These are phyloP conservation scores for Golovinomyces cichoracearum DNA, from an alignment of 2,329 filamentous ascomycete genomes.

Conservation along the genomic window DNA sequence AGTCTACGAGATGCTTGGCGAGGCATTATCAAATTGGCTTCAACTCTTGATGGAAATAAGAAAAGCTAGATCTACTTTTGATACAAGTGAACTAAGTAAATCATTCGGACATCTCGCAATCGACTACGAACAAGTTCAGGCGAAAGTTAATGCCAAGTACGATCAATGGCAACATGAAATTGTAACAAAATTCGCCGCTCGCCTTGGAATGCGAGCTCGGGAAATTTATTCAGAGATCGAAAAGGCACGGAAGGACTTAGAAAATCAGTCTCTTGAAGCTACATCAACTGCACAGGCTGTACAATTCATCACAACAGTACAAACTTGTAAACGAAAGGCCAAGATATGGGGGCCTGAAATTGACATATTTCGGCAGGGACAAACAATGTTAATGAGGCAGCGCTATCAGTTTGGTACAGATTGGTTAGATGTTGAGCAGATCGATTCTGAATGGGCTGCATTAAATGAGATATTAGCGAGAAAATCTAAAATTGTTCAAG, in stretches of 20 bases:
- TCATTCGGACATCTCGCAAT: slow-evolving; percentile 86
- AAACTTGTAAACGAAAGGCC: slow-evolving; percentile 83
- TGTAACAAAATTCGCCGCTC: slow-evolving; percentile 68
- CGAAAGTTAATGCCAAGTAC: slow-evolving; percentile 96
- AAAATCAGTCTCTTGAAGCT: slow-evolving; percentile 74
- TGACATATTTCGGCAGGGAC: slow-evolving; percentile 82
- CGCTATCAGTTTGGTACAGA: slow-evolving; percentile 81
- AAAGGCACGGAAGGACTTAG: slow-evolving; percentile 68
- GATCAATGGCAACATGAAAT: slow-evolving; percentile 99
- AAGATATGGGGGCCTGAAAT: slow-evolving; percentile 89
- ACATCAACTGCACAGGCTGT: slow-evolving; percentile 93
- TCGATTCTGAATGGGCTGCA: slow-evolving; percentile 85
- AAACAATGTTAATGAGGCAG: slow-evolving; percentile 72
- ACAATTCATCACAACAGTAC: slow-evolving; percentile 92
- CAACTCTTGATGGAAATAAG: slow-evolving; percentile 92
- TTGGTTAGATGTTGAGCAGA: slow-evolving; percentile 88
- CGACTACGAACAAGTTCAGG: slow-evolving; percentile 95
- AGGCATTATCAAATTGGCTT: slow-evolving; percentile 77
- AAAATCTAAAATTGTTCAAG: slow-evolving; percentile 85
- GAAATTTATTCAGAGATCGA: slow-evolving; percentile 84
- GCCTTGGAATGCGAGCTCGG: slow-evolving; percentile 69
- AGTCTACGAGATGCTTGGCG: slow-evolving; percentile 74
- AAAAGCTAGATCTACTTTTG: slow-evolving; percentile 84
- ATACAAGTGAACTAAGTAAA: slow-evolving; percentile 80
- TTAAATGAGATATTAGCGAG: slow-evolving; percentile 75